These are phyloP conservation scores for Penstemon barbatus DNA, from an alignment of 257 asterid genomes.

Conservation along the genomic window DNA sequence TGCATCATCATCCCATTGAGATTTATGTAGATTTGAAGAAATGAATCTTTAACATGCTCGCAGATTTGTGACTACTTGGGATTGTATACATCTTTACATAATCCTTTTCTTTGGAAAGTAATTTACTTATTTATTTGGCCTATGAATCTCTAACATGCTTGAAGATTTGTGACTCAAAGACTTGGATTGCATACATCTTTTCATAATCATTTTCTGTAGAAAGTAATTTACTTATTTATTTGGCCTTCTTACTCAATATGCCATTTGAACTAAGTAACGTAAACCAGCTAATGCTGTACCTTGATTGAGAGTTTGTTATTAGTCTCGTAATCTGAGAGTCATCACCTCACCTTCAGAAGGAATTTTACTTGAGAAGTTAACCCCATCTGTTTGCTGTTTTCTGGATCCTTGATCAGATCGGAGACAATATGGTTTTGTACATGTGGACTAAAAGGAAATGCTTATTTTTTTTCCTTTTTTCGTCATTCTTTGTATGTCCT, in stretches of 20 bases:
- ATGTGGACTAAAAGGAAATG: background rate
- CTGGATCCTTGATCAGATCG: constrained; percentile 4
- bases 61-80: constrained; percentile 14
- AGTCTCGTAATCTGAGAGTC: background rate
- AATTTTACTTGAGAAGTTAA: background rate
- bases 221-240: constrained; percentile 11
- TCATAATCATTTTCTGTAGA: background rate
- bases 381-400: constrained; percentile 3
- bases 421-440: constrained; percentile 5
- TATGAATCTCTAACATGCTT: constrained; percentile 20
- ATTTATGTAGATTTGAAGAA: no score
- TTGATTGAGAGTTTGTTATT: constrained; percentile 6
- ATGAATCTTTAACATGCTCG: constrained; percentile 20
- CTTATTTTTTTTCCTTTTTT: background rate
- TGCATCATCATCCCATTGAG: no score
- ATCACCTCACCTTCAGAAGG: background rate
- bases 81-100: background rate
- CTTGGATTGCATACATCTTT: background rate
- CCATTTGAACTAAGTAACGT: constrained; percentile 2
- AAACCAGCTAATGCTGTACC: constrained; percentile 23
- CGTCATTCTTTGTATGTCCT: constrained; percentile 16
- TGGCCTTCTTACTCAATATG: constrained; percentile 8
- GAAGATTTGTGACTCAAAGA: constrained; percentile 15
- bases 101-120: background rate
- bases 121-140: constrained; percentile 4